Percentiles rank a stretch among this genome's conserved stretches.
Conservation (phyloP, 2,329 filamentous ascomycete species). For the Thielaviopsis populi region DNA sequence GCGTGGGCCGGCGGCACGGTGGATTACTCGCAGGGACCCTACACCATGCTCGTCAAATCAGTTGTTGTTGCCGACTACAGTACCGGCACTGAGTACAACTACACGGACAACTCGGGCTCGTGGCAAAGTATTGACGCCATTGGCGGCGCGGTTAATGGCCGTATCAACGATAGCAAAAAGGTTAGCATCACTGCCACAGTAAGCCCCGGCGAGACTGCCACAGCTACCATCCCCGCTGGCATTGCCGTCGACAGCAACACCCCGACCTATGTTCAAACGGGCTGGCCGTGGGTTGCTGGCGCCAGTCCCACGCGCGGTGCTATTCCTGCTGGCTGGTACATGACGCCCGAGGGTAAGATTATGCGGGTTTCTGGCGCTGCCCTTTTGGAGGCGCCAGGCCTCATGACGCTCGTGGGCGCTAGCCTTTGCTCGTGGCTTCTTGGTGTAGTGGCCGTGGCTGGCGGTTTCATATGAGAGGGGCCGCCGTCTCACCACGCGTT, state of each 20-base stretch:
- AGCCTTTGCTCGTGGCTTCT: not conserved
- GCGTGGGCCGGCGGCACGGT: conserved; percentile 77
- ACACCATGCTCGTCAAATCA: conserved; percentile 67
- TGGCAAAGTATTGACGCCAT: conserved; percentile 71
- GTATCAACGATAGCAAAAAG: conserved; percentile 39
- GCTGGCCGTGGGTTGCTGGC: conserved; percentile 52
- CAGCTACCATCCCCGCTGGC: conserved; percentile 56
- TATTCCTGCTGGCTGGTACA: conserved; percentile 68
- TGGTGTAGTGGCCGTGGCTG: not conserved
- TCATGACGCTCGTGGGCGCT: conserved; percentile 20
- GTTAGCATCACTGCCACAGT: conserved; percentile 33
- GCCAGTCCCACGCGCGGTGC: conserved; percentile 37
- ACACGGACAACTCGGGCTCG: conserved; percentile 59
- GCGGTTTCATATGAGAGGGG: not conserved
- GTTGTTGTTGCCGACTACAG: conserved; percentile 80
- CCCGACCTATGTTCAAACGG: conserved; percentile 40
- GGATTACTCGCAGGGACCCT: conserved; percentile 71
- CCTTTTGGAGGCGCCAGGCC: conserved; percentile 18
- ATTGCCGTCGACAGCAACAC: conserved; percentile 42
- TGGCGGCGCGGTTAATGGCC: conserved; percentile 63
- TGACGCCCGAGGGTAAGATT: conserved; percentile 65
- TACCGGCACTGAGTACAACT: conserved; percentile 71
- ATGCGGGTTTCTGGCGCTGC: conserved; percentile 50
- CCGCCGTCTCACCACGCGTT: not conserved
- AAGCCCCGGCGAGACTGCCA: conserved; percentile 46